These are phyloP conservation scores for Bruguiera hainesii DNA, from an alignment of 441 rosid genomes.

Conservation along the genomic window DNA sequence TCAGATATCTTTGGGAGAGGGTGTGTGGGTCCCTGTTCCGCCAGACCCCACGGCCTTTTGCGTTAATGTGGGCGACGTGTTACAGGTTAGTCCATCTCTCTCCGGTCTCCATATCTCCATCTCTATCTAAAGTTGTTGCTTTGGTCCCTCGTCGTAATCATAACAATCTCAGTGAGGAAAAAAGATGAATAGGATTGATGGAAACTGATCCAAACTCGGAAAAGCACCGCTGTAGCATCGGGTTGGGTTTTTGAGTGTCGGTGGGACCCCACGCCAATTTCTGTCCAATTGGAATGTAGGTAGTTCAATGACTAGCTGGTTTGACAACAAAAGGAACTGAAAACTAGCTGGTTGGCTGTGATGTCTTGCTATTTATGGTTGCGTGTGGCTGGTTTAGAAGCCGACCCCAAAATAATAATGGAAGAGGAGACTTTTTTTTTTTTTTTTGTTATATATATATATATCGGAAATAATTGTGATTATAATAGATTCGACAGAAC, in stretches of 20 bases:
- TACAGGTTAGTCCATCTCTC: constrained; percentile 51
- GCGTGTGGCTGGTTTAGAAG: not conserved
- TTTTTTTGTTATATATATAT: too few relatives aligned
- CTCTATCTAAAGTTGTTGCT: not conserved
- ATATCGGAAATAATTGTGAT: too few relatives aligned
- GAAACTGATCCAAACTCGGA: constrained; percentile 19
- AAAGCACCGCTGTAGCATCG: constrained; percentile 9
- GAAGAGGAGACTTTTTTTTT: not conserved
- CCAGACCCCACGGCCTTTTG: constrained; percentile 78
- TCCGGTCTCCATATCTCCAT: not conserved
- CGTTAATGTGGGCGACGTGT: constrained; percentile 84
- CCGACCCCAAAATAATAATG: not conserved
- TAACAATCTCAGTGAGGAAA: not conserved
- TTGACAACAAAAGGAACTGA: constrained; percentile 20
- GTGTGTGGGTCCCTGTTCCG: constrained; percentile 68
- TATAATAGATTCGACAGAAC: too few relatives aligned
- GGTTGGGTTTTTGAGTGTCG: constrained; percentile 5
- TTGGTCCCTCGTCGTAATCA: not conserved
- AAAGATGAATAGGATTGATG: constrained; percentile 16
- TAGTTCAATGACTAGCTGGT: constrained; percentile 8
- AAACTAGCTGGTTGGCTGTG: constrained; percentile 10
- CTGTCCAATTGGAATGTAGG: constrained; percentile 17
- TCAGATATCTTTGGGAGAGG: constrained; percentile 49
- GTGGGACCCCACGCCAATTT: constrained; percentile 20
- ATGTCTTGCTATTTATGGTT: not conserved